These are phyloP conservation scores for Nannochloropsis salina DNA, from an alignment of 108 stramenopile genomes.

Conservation along the genomic window DNA sequence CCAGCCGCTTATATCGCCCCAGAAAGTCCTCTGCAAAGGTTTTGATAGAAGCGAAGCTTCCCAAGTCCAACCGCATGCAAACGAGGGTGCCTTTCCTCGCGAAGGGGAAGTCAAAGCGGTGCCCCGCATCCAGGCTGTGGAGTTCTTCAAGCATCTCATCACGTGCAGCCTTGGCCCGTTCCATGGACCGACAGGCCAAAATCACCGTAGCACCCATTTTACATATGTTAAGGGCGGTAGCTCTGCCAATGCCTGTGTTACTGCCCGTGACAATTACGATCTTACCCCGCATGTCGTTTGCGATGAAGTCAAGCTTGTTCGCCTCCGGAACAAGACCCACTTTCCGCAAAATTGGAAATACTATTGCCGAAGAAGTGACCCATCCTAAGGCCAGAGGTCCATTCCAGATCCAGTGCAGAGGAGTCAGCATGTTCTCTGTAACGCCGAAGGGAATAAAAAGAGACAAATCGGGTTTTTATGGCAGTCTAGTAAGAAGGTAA, in stretches of 20 bases:
- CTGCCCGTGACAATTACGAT: slow-evolving; percentile 2
- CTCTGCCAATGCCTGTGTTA: slow-evolving; percentile 42
- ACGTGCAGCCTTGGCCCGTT: slow-evolving; percentile 30
- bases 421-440: background rate
- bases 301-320: background rate
- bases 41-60: background rate
- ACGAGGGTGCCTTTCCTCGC: background rate
- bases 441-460: too few species aligned
- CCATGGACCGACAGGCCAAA: slow-evolving; percentile 45
- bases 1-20: background rate
- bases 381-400: slow-evolving; percentile 16
- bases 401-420: slow-evolving; percentile 6
- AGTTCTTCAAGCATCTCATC: slow-evolving; percentile 25
- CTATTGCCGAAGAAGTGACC: background rate
- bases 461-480: too few species aligned
- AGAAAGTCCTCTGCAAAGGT: background rate
- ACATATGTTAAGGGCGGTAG: slow-evolving; percentile 40
- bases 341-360: background rate
- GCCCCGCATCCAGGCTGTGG: background rate
- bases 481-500: too few species aligned
- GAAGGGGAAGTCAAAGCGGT: slow-evolving; percentile 9
- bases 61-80: background rate
- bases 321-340: background rate
- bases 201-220: slow-evolving; percentile 38
- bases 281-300: slow-evolving; percentile 7